These are phyloP conservation scores for Hypoxylon perforatum DNA, from an alignment of 495 filamentous ascomycete genomes.

Conservation along the genomic window DNA sequence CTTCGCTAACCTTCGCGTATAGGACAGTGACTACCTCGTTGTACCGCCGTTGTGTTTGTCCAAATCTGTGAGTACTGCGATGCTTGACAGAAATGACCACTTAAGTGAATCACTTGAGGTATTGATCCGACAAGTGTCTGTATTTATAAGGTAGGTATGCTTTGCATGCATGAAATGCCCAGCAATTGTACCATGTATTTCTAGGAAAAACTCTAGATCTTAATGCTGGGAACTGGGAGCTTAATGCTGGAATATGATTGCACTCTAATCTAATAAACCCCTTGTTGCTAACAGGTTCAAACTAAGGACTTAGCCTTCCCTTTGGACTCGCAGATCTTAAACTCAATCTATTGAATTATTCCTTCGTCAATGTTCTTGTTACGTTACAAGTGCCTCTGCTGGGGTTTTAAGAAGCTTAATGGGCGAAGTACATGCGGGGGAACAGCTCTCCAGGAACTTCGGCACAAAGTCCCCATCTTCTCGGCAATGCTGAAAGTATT, in stretches of 20 bases:
- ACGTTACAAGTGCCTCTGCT: not conserved
- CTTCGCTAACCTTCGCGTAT: not conserved
- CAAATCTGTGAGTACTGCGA: constrained; percentile 9
- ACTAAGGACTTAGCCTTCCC: constrained; percentile 16
- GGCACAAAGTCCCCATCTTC: not conserved
- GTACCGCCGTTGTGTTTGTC: constrained; percentile 4
- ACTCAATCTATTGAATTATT: constrained; percentile 18
- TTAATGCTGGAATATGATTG: not conserved
- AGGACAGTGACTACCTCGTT: not conserved
- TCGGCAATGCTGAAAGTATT: not conserved
- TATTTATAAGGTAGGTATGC: no score
- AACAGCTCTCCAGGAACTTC: not conserved
- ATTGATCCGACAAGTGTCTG: not conserved
- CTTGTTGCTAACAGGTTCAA: not conserved
- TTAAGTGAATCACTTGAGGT: not conserved
- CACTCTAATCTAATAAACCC: not conserved
- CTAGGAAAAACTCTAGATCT: no score
- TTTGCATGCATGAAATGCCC: constrained; percentile 4
- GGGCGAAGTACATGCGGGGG: constrained; percentile 1
- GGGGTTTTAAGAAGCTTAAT: not conserved
- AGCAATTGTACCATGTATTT: constrained; percentile 2
- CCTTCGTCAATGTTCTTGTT: not conserved
- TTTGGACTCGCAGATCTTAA: constrained; percentile 18
- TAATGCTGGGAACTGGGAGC: not conserved
- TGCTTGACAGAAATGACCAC: constrained; percentile 16